Base-by-base conservation (phyloP, 306 rosid species). In the Potentilla sterilis region DNA sequence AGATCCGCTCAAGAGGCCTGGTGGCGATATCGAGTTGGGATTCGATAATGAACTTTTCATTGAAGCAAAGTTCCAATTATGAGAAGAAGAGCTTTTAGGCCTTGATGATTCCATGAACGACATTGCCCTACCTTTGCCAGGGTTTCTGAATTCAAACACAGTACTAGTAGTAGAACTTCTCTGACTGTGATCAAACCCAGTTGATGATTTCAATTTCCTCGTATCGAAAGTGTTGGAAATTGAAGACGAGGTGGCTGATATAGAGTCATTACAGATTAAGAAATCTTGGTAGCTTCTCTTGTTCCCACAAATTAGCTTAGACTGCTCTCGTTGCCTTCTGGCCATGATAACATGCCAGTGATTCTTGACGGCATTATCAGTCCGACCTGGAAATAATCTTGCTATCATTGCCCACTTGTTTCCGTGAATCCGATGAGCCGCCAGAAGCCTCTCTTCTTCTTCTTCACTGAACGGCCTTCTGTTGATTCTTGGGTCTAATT, bases 331-430 rank as follows among this genome's bases (percentile, higher is more conserved):
- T 84, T 95, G 96, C 62, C 87, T 89, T 75, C 99, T 84, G 13
- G 99, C 99, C 97, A 90, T 92, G 7, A 96, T 83, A 48, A 96
- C 99, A 57, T 96, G 99, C 99, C 99, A 96, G 59, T 96, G 99
- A 54, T 96, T 96, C 90, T 96, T 96, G 65, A 96, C 99, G 28
- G 99, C 93, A 61, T 96, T 96, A 66, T 92, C 99, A 0, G 99
- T 96, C 66, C 99, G 77, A 13, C 99, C 97, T 0, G 97, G 97
- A 68, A 96, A 96, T 11, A 92, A 87, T 71, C 99, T 88, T 6
- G 99, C 97, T 62, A 96, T 96, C 2, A 92, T 84, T 14, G 99
- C 96, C 99, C 99, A 96, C 78, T 96, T 96, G 82, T 96, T 96
- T 16, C 99, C 99, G 61, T 96, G 97, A 77, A 92, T 70, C 19